These are phyloP conservation scores for Pseudogymnoascus destructans DNA, from an alignment of 2,329 filamentous ascomycete species.

Conservation along the genomic window DNA sequence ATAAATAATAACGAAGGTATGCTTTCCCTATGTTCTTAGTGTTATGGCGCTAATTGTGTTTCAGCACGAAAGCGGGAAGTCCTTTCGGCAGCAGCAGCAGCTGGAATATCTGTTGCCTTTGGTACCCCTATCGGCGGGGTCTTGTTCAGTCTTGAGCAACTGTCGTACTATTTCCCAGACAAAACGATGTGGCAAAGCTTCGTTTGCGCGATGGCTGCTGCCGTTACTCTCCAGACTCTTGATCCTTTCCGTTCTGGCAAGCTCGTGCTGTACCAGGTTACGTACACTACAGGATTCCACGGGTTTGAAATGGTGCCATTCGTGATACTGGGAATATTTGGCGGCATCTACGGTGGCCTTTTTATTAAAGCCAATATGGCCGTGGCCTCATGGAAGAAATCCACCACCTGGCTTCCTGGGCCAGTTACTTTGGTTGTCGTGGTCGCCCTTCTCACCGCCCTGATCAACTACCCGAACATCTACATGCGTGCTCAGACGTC, in stretches of 20 bases:
- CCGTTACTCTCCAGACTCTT: slow-evolving; percentile 79
- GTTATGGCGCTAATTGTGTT: slow-evolving; percentile 20
- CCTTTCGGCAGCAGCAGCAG: slow-evolving; percentile 79
- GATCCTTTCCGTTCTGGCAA: slow-evolving; percentile 94
- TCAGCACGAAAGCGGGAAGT: slow-evolving; percentile 84
- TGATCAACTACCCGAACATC: slow-evolving; percentile 90
- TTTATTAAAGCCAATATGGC: slow-evolving; percentile 93
- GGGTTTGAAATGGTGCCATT: slow-evolving; percentile 89
- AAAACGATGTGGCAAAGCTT: slow-evolving; percentile 99
- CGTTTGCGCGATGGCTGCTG: slow-evolving; percentile 97
- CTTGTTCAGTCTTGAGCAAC: slow-evolving; percentile 89
- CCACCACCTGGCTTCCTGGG: slow-evolving; percentile 47
- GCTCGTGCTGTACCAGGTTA: slow-evolving; percentile 90
- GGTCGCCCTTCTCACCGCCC: slow-evolving; percentile 68
- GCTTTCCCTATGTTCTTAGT: slow-evolving; percentile 12
- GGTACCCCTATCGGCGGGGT: slow-evolving; percentile 90
- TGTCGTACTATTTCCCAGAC: slow-evolving; percentile 96
- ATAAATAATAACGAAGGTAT: slow-evolving; percentile 78
- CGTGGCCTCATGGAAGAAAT: slow-evolving; percentile 67
- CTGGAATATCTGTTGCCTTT: slow-evolving; percentile 88
- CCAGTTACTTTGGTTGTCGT: slow-evolving; percentile 68
- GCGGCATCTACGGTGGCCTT: slow-evolving; percentile 85
- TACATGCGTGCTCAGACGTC: slow-evolving; percentile 92
- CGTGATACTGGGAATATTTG: slow-evolving; percentile 70
- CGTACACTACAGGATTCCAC: slow-evolving; percentile 84